Evolutionary conservation across 75 land plant genomes (phyloP).

Genomic region (Ceratopteris richardii): DNA sequence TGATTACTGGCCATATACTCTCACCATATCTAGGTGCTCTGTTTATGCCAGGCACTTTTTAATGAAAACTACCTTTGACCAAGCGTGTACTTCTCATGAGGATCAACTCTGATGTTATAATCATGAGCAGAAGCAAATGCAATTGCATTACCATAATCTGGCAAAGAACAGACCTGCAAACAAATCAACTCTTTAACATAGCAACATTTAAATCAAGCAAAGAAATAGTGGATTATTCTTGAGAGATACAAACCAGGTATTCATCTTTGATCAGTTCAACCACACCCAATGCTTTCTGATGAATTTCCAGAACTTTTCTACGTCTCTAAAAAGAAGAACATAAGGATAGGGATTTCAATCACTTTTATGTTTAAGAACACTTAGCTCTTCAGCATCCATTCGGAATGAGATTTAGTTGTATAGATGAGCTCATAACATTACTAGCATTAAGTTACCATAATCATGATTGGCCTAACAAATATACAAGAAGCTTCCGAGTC

Average conservation of each 20-base stretch:
- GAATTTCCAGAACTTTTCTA: slow-evolving; percentile 33
- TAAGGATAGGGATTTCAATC: too few species aligned
- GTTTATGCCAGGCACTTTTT: background rate
- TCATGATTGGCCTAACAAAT: background rate
- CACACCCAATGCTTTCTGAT: slow-evolving; percentile 60
- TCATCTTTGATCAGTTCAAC: slow-evolving; percentile 90
- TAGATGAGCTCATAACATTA: too few species aligned
- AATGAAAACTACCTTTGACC: slow-evolving; percentile 60
- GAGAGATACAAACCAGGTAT: slow-evolving; percentile 53
- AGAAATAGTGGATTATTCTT: background rate
- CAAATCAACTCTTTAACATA: background rate
- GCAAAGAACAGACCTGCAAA: slow-evolving; percentile 74
- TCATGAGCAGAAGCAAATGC: slow-evolving; percentile 78
- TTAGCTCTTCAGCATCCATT: too few species aligned
- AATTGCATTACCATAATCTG: slow-evolving; percentile 54
- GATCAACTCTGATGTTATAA: slow-evolving; percentile 60
- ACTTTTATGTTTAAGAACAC: too few species aligned
- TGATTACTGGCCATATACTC: background rate
- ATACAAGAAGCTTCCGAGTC: too few species aligned
- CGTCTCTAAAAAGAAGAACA: too few species aligned
- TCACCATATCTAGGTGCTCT: background rate
- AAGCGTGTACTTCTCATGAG: slow-evolving; percentile 44
- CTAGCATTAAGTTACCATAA: too few species aligned
- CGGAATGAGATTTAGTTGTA: too few species aligned
- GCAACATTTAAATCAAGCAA: background rate